A percentile compares a stretch with the other conserved stretches of the same genome.
These are phyloP conservation scores for Xylaria telfairii DNA, from an alignment of 495 filamentous ascomycete species.

Conservation along the genomic window DNA sequence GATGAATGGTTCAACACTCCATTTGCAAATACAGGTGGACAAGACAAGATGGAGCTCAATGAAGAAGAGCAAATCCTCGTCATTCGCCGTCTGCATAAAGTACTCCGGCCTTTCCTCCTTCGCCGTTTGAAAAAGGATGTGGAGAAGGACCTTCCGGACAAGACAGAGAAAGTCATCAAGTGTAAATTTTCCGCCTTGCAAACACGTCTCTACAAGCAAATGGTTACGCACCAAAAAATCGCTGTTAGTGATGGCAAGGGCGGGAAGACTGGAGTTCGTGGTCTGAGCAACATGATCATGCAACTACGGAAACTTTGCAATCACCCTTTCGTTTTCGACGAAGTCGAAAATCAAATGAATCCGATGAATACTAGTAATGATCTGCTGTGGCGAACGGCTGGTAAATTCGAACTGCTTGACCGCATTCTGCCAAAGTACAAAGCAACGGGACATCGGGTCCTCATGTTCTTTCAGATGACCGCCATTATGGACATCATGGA, in stretches of 20 bases:
- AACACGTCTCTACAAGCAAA: constrained; percentile 91
- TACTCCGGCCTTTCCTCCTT: constrained; percentile 94
- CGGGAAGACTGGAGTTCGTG: constrained; percentile 92
- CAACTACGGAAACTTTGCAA: constrained; percentile 98
- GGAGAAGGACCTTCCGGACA: constrained; percentile 97
- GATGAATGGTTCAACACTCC: constrained; percentile 99
- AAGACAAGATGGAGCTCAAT: constrained; percentile 97
- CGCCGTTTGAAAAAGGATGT: constrained; percentile 99
- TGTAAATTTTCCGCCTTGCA: constrained; percentile 97
- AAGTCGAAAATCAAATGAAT: constrained; percentile 98
- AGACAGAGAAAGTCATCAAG: constrained; percentile 98
- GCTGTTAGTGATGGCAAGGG: constrained; percentile 94
- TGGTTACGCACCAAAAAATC: constrained; percentile 93
- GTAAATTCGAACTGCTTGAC: constrained; percentile 97
- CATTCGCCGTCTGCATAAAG: constrained; percentile 97
- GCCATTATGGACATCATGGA: constrained; percentile 99
- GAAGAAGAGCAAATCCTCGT: constrained; percentile 99
- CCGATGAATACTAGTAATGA: constrained; percentile 86
- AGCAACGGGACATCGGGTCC: constrained; percentile 83
- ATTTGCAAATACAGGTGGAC: constrained; percentile 95
- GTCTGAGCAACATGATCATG: constrained; percentile 99
- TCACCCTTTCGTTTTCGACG: constrained; percentile 97
- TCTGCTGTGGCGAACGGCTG: constrained; percentile 90
- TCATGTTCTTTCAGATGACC: constrained; percentile 99
- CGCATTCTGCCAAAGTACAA: constrained; percentile 92